A percentile compares a stretch with the other conserved stretches of the same genome.
These are phyloP conservation scores for Novymonas esmeraldas DNA, from an alignment of 208 protist genomes.

Conservation along the genomic window DNA sequence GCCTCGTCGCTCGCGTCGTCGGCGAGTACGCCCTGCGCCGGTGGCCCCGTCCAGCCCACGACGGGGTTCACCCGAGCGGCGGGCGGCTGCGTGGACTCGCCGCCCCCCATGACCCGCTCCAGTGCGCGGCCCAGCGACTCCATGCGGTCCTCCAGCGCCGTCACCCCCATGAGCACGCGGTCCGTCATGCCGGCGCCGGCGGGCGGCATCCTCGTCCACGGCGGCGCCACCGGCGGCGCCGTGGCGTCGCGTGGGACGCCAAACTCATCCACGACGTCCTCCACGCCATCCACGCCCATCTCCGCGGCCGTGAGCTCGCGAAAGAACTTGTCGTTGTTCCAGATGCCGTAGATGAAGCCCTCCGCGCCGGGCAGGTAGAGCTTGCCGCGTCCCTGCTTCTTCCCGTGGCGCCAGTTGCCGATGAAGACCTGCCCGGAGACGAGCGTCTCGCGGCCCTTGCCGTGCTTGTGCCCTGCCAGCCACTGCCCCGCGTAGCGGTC, in stretches of 20 bases:
- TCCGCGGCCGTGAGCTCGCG: constrained; percentile 62
- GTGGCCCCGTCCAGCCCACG: not conserved
- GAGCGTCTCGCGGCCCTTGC: constrained; percentile 68
- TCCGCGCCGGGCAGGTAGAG: constrained; percentile 49
- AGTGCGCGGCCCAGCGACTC: constrained; percentile 55
- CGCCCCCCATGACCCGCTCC: constrained; percentile 33
- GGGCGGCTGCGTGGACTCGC: not conserved
- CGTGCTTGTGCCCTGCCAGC: constrained; percentile 56
- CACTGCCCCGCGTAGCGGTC: constrained; percentile 74
- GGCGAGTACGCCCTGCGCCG: not conserved
- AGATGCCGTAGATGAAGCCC: constrained; percentile 60
- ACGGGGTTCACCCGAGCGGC: not conserved
- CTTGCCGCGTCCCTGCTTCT: constrained; percentile 70
- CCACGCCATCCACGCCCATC: constrained; percentile 34
- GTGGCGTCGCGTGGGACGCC: constrained; percentile 25
- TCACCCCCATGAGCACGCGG: constrained; percentile 35
- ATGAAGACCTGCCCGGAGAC: constrained; percentile 62
- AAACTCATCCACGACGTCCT: constrained; percentile 40
- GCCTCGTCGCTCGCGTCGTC: constrained; percentile 1
- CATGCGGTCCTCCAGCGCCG: constrained; percentile 52
- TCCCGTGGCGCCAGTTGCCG: constrained; percentile 62
- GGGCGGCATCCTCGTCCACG: constrained; percentile 1
- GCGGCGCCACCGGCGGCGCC: constrained; percentile 10
- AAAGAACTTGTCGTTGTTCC: constrained; percentile 70
- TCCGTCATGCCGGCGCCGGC: constrained; percentile 23